Conservation (phyloP, 176 grass and related monocot species). For the Hordeum vulgare region DNA sequence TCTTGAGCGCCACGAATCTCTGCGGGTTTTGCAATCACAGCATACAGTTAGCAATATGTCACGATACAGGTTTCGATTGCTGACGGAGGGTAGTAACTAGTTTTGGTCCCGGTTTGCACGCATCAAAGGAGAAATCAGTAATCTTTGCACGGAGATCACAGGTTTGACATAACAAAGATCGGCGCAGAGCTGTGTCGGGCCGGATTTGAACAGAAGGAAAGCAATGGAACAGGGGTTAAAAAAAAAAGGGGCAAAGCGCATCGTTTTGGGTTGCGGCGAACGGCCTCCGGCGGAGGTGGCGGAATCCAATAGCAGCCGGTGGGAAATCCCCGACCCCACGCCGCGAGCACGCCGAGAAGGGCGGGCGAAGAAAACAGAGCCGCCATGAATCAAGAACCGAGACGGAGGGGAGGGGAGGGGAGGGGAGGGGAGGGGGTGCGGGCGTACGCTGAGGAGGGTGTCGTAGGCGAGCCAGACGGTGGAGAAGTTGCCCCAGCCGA, state of each 20-base stretch:
- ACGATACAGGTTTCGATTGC: neutral
- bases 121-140: neutral
- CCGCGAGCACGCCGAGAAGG: conserved; percentile 8
- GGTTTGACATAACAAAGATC: neutral
- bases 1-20: conserved; percentile 91
- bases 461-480: conserved; percentile 99
- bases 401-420: neutral
- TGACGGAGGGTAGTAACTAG: neutral
- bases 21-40: conserved; percentile 7
- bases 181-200: neutral
- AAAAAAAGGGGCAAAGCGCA: neutral
- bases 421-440: neutral
- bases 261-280: neutral
- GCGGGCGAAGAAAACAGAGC: neutral
- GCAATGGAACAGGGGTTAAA: conserved; percentile 25
- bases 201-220: neutral
- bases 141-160: neutral
- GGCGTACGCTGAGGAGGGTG: conserved; percentile 55
- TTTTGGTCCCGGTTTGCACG: neutral
- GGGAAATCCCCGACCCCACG: neutral
- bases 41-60: neutral
- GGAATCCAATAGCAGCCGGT: neutral
- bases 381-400: neutral
- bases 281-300: neutral
- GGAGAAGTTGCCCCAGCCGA: conserved; percentile 95